Evolutionary conservation across 1,139 yeast species (phyloP).

Genomic region (Schwanniomyces etchellsii): DNA sequence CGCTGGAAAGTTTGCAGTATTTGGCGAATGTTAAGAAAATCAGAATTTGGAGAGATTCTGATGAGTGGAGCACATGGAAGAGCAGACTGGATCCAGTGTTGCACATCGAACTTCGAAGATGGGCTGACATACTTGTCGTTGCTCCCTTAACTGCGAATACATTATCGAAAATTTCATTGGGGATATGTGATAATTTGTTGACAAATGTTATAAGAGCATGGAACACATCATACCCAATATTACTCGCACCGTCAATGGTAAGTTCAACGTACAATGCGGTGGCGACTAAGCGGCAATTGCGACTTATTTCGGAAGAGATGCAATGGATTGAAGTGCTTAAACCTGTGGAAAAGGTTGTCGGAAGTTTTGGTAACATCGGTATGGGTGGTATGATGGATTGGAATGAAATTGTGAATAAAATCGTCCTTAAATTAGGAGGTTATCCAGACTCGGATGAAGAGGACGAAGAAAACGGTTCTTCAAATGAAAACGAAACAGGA

Average conservation of each 20-base stretch:
- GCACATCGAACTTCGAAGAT: conserved; percentile 86
- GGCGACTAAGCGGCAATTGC: conserved; percentile 76
- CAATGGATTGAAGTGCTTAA: conserved; percentile 85
- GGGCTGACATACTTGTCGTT: conserved; percentile 90
- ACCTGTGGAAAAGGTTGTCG: conserved; percentile 91
- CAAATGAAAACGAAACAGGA: conserved; percentile 2
- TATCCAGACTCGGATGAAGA: conserved; percentile 85
- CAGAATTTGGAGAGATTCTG: conserved; percentile 81
- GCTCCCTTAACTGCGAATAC: conserved; percentile 93
- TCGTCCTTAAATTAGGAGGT: conserved; percentile 80
- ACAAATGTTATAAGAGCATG: conserved; percentile 90
- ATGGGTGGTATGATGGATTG: conserved; percentile 92
- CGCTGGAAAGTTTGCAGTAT: conserved; percentile 45
- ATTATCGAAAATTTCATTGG: conserved; percentile 81
- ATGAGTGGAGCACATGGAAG: conserved; percentile 90
- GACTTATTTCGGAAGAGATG: conserved; percentile 76
- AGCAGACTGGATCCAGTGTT: conserved; percentile 83
- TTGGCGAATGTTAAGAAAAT: conserved; percentile 39
- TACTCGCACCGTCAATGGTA: conserved; percentile 93
- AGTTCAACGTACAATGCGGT: conserved; percentile 86
- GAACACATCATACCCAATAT: conserved; percentile 82
- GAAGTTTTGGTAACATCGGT: conserved; percentile 91
- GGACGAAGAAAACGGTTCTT: conserved; percentile 41
- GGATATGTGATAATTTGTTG: conserved; percentile 81
- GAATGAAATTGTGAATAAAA: conserved; percentile 83